A percentile compares a stretch with the other conserved stretches of the same genome.
Conservation (phyloP, 306 rosid genomes). For the Morella rubra region DNA sequence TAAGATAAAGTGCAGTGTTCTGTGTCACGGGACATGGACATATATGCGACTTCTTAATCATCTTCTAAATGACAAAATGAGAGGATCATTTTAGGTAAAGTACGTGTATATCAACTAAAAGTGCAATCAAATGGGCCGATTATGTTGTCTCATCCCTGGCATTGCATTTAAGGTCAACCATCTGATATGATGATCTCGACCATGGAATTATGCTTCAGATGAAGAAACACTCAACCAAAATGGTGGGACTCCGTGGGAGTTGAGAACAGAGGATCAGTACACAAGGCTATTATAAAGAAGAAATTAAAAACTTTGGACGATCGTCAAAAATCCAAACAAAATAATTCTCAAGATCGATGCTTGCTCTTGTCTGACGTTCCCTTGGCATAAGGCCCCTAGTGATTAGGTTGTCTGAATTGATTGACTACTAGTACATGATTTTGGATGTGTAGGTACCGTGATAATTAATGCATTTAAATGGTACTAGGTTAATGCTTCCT, state of each 20-base stretch:
- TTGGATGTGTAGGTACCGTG: slow-evolving; percentile 16
- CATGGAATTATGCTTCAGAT: slow-evolving; percentile 39
- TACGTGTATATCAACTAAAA: too few species aligned
- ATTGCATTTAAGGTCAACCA: background rate
- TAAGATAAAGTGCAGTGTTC: background rate
- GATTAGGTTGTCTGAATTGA: slow-evolving; percentile 47
- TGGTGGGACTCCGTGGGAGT: slow-evolving; percentile 31
- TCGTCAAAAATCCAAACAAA: slow-evolving; percentile 32
- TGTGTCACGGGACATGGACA: background rate
- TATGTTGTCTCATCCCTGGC: background rate
- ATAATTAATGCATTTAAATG: background rate
- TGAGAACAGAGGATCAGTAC: slow-evolving; percentile 40
- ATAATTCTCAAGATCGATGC: slow-evolving; percentile 26
- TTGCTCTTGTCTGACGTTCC: slow-evolving; percentile 58
- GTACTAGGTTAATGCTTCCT: too few species aligned
- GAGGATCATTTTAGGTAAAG: too few species aligned
- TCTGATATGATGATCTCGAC: background rate
- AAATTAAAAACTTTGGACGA: slow-evolving; percentile 21
- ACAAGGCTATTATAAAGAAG: slow-evolving; percentile 1
- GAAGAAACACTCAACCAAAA: slow-evolving; percentile 38
- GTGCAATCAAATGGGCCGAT: background rate
- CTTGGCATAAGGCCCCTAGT: slow-evolving; percentile 50
- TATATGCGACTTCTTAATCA: too few species aligned
- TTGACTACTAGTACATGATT: slow-evolving; percentile 33
- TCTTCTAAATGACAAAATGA: too few species aligned